Evolutionary conservation across 805 yeast genomes (phyloP).

Genomic region (Diddensiella caesifluorescens): DNA sequence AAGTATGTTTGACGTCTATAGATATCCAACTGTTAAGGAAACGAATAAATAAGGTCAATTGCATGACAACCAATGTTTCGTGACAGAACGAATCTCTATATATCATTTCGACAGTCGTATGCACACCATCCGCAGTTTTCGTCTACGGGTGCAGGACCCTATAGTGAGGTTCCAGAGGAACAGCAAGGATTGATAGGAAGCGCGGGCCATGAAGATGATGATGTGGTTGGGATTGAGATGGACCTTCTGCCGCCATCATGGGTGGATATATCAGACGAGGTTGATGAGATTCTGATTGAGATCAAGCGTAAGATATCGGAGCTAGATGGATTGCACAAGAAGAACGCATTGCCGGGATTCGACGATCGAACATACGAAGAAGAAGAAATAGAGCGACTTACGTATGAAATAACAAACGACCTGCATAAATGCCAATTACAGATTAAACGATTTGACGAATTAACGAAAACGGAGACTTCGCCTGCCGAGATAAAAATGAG

Average conservation of each 20-base stretch:
- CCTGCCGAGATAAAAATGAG: constrained; percentile 59
- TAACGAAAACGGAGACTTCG: constrained; percentile 35
- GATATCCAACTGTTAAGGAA: no score
- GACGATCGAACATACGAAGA: constrained; percentile 76
- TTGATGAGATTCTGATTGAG: constrained; percentile 55
- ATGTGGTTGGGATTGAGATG: constrained; percentile 46
- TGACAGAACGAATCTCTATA: constrained; percentile 87
- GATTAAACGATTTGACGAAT: constrained; percentile 58
- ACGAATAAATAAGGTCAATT: no score
- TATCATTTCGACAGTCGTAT: constrained; percentile 84
- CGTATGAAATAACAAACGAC: constrained; percentile 63
- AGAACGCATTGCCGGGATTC: constrained; percentile 81
- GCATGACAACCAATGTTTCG: constrained; percentile 88
- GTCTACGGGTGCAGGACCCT: constrained; percentile 27
- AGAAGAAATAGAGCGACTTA: constrained; percentile 69
- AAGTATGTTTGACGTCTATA: no score
- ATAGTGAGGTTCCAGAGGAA: constrained; percentile 44
- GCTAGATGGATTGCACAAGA: constrained; percentile 67
- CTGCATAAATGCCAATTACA: constrained; percentile 76
- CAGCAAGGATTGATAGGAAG: constrained; percentile 53
- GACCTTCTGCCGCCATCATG: constrained; percentile 71
- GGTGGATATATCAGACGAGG: constrained; percentile 63
- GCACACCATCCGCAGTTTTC: constrained; percentile 51
- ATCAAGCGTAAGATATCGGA: constrained; percentile 53
- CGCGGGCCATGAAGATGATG: constrained; percentile 22